A percentile compares a stretch with the other conserved stretches of the same genome.
These are phyloP conservation scores for Taiwanofungus camphoratus DNA, from an alignment of 1,284 basidiomycete species.

Conservation along the genomic window DNA sequence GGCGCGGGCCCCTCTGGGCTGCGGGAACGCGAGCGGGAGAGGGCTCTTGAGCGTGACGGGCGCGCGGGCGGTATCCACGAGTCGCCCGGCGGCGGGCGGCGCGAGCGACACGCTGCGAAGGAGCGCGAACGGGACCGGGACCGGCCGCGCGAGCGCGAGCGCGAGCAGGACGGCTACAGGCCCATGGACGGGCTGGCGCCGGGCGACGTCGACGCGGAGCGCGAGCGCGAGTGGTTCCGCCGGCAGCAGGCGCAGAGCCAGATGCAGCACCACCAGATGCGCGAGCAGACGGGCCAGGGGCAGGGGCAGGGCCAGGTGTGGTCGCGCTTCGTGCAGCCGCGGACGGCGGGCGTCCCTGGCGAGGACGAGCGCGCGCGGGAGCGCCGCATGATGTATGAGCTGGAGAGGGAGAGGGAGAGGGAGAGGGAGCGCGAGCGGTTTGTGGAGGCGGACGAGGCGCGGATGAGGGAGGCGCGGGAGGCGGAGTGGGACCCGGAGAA, in stretches of 20 bases:
- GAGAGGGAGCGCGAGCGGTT: constrained; percentile 2
- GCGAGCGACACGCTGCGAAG: constrained; percentile 10
- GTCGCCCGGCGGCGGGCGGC: constrained; percentile 7
- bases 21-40: constrained; percentile 21
- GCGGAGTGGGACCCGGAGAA: constrained; percentile 10
- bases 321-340: constrained; percentile 16
- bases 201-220: constrained; percentile 5
- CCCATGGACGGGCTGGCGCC: constrained; percentile 1
- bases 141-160: constrained; percentile 11
- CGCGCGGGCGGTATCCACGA: constrained; percentile 2
- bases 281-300: constrained; percentile 1
- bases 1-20: constrained; percentile 12
- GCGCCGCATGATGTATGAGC: constrained; percentile 12
- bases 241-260: constrained; percentile 1
- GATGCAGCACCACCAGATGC: constrained; percentile 2
- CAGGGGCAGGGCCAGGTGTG: constrained; percentile 14
- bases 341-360: constrained; percentile 2
- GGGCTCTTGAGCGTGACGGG: constrained; percentile 15
- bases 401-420: constrained; percentile 11
- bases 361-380: constrained; percentile 15
- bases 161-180: constrained; percentile 13
- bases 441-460: constrained; percentile 5
- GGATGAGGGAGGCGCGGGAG: constrained; percentile 9
- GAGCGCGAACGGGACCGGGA: constrained; percentile 14
- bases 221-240: constrained; percentile 5